These are phyloP conservation scores for Albifimbria verrucaria DNA, from an alignment of 2,329 filamentous ascomycete species.

Conservation along the genomic window DNA sequence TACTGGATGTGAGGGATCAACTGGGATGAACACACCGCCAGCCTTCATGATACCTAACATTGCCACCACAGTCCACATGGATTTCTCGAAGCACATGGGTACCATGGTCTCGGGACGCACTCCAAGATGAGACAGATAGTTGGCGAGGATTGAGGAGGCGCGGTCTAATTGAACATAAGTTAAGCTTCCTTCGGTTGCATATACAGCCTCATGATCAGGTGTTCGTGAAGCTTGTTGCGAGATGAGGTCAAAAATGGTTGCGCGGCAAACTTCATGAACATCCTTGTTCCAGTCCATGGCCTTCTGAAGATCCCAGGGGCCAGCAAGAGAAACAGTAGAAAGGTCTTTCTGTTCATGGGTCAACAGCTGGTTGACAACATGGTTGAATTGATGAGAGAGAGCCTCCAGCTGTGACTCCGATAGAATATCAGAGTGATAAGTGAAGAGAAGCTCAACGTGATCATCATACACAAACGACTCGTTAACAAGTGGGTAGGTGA, in stretches of 20 bases:
- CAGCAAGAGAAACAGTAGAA: not conserved
- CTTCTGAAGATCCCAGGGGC: not conserved
- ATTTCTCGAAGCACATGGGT: constrained; percentile 9
- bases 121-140: constrained; percentile 2
- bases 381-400: not conserved
- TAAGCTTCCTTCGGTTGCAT: not conserved
- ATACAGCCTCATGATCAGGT: not conserved
- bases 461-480: not conserved
- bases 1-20: constrained; percentile 5
- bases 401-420: not conserved
- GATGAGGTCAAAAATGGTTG: not conserved
- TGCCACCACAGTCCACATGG: constrained; percentile 4
- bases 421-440: not conserved
- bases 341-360: not conserved
- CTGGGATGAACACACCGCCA: constrained; percentile 7
- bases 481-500: not conserved
- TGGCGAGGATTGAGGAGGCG: not conserved
- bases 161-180: not conserved
- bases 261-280: not conserved
- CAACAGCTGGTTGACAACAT: not conserved
- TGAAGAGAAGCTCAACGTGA: not conserved
- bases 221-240: constrained; percentile 21
- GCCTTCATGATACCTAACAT: constrained; percentile 8
- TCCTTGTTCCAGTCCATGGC: not conserved
- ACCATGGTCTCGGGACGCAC: constrained; percentile 3